Percentiles rank a stretch among this genome's conserved stretches.
Evolutionary conservation across 2,329 filamentous ascomycete species (phyloP).

Genomic region (Aspergillus glaucus): DNA sequence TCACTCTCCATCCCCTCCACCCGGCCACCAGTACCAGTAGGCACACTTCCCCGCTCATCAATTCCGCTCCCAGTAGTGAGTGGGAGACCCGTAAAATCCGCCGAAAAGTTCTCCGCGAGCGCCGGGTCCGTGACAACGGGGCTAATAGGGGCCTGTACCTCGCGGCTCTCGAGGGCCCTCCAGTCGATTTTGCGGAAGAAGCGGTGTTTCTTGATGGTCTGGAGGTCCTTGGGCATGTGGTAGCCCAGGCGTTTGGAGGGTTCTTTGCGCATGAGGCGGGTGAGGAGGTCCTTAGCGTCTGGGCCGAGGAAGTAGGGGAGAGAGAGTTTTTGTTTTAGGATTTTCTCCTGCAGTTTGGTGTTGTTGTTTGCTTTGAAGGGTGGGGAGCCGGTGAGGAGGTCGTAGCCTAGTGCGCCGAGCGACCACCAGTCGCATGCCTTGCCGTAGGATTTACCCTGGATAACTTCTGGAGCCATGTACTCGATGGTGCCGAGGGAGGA

Average conservation of each 20-base stretch:
- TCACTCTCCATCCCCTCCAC: conserved; percentile 25
- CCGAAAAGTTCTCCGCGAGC: conserved; percentile 89
- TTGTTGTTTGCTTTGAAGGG: conserved; percentile 89
- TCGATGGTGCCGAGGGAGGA: conserved; percentile 92
- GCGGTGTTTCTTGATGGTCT: conserved; percentile 79
- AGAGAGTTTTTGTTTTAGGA: conserved; percentile 82
- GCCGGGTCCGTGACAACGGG: conserved; percentile 94
- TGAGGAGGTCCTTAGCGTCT: conserved; percentile 91
- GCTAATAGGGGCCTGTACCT: conserved; percentile 81
- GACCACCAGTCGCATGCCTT: conserved; percentile 99
- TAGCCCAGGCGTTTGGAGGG: conserved; percentile 82
- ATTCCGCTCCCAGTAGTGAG: conserved; percentile 49
- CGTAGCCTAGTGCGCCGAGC: conserved; percentile 83
- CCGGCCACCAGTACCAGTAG: conserved; percentile 13
- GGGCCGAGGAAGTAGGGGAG: conserved; percentile 85
- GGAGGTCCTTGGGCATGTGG: conserved; percentile 82
- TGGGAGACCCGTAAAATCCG: conserved; percentile 82
- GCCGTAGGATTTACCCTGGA: conserved; percentile 81
- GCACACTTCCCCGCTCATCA: conserved; percentile 11
- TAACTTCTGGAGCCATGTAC: conserved; percentile 97
- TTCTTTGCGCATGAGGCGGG: conserved; percentile 83
- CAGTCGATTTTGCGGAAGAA: conserved; percentile 98
- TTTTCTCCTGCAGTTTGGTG: conserved; percentile 92
- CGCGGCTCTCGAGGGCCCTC: conserved; percentile 74
- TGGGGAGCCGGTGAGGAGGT: conserved; percentile 84